A percentile compares a stretch with the other conserved stretches of the same genome.
Evolutionary conservation across 345 rosid species (phyloP).

Genomic region (Pistacia vera): DNA sequence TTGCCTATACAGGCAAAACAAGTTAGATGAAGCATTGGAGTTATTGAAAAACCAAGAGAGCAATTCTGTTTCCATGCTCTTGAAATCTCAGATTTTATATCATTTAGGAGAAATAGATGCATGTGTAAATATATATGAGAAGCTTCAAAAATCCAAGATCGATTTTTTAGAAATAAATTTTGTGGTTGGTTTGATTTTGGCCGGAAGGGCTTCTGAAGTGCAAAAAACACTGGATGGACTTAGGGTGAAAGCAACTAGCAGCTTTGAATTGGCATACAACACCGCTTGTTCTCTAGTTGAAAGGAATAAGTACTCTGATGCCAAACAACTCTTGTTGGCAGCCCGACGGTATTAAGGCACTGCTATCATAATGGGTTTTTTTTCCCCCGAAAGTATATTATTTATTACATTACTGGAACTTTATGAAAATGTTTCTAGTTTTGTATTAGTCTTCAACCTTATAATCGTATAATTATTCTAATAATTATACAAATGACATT

Average conservation of each 20-base stretch:
- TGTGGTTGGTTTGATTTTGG: conserved; percentile 73
- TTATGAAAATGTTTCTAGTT: neutral
- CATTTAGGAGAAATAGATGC: conserved; percentile 78
- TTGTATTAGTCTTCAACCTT: neutral
- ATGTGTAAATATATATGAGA: conserved; percentile 64
- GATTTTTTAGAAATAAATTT: conserved; percentile 67
- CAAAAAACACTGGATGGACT: conserved; percentile 61
- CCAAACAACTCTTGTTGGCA: conserved; percentile 80
- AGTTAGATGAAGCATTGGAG: conserved; percentile 71
- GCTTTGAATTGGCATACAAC: conserved; percentile 86
- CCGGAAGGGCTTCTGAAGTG: conserved; percentile 79
- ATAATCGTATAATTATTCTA: neutral
- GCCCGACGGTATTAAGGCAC: conserved; percentile 67
- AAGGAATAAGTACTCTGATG: conserved; percentile 57
- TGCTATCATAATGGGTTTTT: neutral
- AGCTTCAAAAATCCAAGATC: conserved; percentile 58
- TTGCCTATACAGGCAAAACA: conserved; percentile 90
- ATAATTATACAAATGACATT: too few relatives aligned
- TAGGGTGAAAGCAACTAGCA: conserved; percentile 70
- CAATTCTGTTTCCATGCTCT: conserved; percentile 53
- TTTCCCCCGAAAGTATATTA: neutral
- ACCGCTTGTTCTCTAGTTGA: conserved; percentile 88
- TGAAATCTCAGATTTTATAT: conserved; percentile 86
- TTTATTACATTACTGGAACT: neutral
- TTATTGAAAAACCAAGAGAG: conserved; percentile 55